phyloP scores from a whole-genome alignment of 2,329 filamentous ascomycete genomes.

The Fusarium sp. region DNA sequence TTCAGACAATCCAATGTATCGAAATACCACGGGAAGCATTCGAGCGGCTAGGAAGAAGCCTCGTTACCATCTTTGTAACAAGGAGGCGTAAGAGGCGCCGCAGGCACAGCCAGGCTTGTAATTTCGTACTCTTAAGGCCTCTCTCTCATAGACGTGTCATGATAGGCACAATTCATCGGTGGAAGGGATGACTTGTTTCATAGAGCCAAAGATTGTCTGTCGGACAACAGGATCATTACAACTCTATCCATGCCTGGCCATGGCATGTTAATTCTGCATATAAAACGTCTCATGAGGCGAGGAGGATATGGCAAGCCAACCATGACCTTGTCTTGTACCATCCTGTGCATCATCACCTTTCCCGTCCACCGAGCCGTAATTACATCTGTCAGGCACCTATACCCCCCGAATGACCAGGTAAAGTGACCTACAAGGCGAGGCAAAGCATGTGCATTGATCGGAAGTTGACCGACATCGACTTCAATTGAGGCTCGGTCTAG shows the following conservation, averaged over 20 bases:
- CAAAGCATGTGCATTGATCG: not conserved
- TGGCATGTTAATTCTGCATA: not conserved
- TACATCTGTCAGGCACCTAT: not conserved
- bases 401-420: not conserved
- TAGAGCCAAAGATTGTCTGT: not conserved
- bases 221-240: constrained; percentile 13
- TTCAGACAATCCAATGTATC: not conserved
- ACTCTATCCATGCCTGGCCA: not conserved
- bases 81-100: not conserved
- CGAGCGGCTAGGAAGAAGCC: too few relatives aligned
- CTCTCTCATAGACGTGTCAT: not conserved
- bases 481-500: constrained; percentile 4
- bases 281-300: not conserved
- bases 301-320: not conserved
- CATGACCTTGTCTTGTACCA: constrained; percentile 6
- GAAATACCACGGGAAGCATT: not conserved
- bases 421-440: not conserved
- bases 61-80: not conserved
- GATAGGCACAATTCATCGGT: not conserved
- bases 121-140: not conserved
- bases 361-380: not conserved
- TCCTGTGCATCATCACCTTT: not conserved
- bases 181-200: constrained; percentile 14
- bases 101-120: not conserved
- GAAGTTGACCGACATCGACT: constrained; percentile 21